phyloP scores from a whole-genome alignment of 1,139 yeast species.

The Nadsonia starkeyi-henricii region DNA sequence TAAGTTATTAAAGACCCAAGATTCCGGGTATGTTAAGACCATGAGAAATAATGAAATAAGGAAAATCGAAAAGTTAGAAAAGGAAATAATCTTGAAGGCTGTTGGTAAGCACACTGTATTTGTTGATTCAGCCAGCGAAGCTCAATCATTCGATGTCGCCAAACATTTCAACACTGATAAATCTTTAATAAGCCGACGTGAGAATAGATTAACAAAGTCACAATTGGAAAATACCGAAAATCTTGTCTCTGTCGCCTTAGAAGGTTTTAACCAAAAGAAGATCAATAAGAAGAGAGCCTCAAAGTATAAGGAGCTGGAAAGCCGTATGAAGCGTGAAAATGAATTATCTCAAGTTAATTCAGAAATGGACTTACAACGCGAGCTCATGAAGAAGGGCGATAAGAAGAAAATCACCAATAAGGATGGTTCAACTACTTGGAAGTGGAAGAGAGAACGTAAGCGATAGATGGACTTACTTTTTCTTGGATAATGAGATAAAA shows the following conservation, averaged over 20 bases:
- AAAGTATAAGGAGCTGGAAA: constrained; percentile 35
- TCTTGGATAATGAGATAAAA: too few relatives aligned
- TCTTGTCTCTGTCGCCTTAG: constrained; percentile 7
- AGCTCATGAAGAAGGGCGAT: constrained; percentile 80
- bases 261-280: constrained; percentile 8
- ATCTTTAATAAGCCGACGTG: constrained; percentile 46
- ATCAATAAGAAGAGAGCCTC: constrained; percentile 38
- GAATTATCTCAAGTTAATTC: constrained; percentile 55
- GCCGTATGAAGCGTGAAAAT: constrained; percentile 43
- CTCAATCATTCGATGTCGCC: constrained; percentile 48
- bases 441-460: constrained; percentile 81
- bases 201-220: constrained; percentile 51
- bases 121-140: constrained; percentile 49
- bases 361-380: constrained; percentile 64
- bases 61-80: constrained; percentile 47
- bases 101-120: constrained; percentile 66
- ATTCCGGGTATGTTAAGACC: constrained; percentile 70
- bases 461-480: neutral
- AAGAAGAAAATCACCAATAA: constrained; percentile 58
- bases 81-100: constrained; percentile 36
- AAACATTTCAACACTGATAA: constrained; percentile 57
- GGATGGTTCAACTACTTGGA: constrained; percentile 57
- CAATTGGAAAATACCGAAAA: constrained; percentile 38
- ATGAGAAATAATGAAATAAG: constrained; percentile 53
- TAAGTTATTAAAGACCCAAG: constrained; percentile 76